A percentile compares a stretch with the other conserved stretches of the same genome.
phyloP scores from a whole-genome alignment of 106 monocot species.

The Posidonia australis region DNA sequence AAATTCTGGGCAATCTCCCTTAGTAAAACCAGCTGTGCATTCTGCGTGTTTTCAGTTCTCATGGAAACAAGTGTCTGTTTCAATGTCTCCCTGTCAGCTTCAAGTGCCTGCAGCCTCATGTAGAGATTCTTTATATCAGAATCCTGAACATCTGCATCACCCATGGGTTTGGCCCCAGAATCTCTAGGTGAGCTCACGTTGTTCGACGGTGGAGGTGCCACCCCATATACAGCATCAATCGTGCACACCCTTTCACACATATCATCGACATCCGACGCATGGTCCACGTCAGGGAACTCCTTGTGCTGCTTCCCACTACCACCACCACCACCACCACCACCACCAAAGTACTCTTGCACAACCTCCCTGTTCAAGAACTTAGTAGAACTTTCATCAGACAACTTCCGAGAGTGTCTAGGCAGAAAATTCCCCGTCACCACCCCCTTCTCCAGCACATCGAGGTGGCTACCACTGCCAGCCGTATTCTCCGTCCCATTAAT shows the following conservation, averaged over 20 bases:
- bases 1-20: conserved; percentile 70
- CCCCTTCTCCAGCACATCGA: conserved; percentile 13
- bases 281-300: conserved; percentile 14
- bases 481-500: conserved; percentile 10
- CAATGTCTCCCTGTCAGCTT: conserved; percentile 70
- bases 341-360: background rate
- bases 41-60: conserved; percentile 37
- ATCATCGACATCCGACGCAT: conserved; percentile 6
- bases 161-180: background rate
- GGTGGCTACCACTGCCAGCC: background rate
- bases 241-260: conserved; percentile 36
- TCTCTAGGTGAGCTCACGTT: background rate
- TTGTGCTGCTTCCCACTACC: background rate
- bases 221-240: conserved; percentile 36
- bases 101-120: conserved; percentile 50
- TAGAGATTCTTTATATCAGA: conserved; percentile 43
- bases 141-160: conserved; percentile 7
- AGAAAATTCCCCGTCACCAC: conserved; percentile 5
- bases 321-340: background rate
- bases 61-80: conserved; percentile 43
- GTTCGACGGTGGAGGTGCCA: background rate
- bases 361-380: background rate
- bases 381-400: background rate
- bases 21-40: conserved; percentile 52
- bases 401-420: background rate